These are phyloP conservation scores for Corinectria fuckeliana DNA, from an alignment of 2,329 filamentous ascomycete species.

Conservation along the genomic window DNA sequence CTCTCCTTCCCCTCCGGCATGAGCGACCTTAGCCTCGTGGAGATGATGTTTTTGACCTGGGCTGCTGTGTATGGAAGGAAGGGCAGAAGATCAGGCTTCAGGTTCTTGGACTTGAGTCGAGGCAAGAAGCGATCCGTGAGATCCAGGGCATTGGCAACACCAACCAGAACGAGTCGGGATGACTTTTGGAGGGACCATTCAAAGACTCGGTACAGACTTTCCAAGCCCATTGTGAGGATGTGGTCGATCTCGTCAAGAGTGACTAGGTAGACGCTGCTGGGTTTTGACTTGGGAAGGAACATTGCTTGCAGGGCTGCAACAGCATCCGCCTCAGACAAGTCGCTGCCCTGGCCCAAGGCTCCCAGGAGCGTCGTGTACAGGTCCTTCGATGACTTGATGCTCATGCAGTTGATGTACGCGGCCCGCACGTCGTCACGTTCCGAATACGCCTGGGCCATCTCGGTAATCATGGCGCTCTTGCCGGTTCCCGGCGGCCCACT, in stretches of 20 bases:
- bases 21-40: conserved; percentile 78
- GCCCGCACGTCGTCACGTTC: conserved; percentile 64
- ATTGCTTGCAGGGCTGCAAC: conserved; percentile 71
- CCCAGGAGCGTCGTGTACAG: conserved; percentile 82
- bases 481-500: conserved; percentile 96
- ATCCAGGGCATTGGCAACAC: conserved; percentile 95
- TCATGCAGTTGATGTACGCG: conserved; percentile 95
- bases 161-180: conserved; percentile 83
- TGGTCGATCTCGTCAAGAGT: conserved; percentile 96
- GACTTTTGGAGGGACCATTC: conserved; percentile 89
- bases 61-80: conserved; percentile 90
- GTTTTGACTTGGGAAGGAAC: conserved; percentile 69
- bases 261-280: conserved; percentile 73
- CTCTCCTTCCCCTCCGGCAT: conserved; percentile 64
- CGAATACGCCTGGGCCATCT: conserved; percentile 70
- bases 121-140: conserved; percentile 94
- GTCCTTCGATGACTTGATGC: conserved; percentile 86
- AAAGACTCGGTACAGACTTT: conserved; percentile 91
- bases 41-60: conserved; percentile 89
- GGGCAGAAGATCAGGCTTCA: conserved; percentile 87
- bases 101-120: conserved; percentile 87
- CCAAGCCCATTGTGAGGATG: conserved; percentile 85
- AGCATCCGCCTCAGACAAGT: conserved; percentile 70
- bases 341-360: conserved; percentile 65
- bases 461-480: conserved; percentile 91